Base-by-base conservation (phyloP, 345 rosid genomes). In the Gossypium sturtianum region DNA sequence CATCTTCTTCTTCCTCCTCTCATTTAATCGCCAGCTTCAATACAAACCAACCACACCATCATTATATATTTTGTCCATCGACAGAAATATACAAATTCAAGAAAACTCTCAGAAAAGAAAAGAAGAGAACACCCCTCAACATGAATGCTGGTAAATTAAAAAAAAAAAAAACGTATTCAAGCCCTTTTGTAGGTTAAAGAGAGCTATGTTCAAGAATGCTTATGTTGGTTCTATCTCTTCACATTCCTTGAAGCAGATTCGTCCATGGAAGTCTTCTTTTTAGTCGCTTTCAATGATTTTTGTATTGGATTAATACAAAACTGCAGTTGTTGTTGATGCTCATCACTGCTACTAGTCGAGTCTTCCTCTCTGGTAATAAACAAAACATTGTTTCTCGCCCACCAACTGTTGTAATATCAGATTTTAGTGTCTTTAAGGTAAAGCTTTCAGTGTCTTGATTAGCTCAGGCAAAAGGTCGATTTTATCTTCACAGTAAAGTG, bases 321-420 rank as follows among this genome's bases (percentile, higher is more conserved):
- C 73, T 87, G 93, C 48, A 80, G 76, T 22, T 83, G 79, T 60
- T 73, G 79, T 10, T 80, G 84, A 2, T 72, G 80, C 22, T 82
- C 78, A 16, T 80, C 85, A 45, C 79, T 76, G 27, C 76, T 73
- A 11, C 80, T 61, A 60, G 75, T 75, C n/a, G 82, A 78, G 41
- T 34, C 41, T 62, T 91, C 97, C 44, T 94, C 98, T 58, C 91
- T 92, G 25, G 97, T 86, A 10, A 94, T 83, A 82, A 94, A 94
- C 74, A 94, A 79, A 22, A 92, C 97, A 82, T 90, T 94, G 87
- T 88, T 94, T 25, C 93, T 3, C 97, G 88, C 9, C 97, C 94
- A 0, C 97, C 97, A 0, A 92, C 87, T 7, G 97, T 94, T 11
- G 94, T 92, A 80, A 94, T 88, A 86, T 94, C 98, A 13, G 98